Conservation (phyloP, 2,329 filamentous ascomycete genomes). For the Penicillium hordei region DNA sequence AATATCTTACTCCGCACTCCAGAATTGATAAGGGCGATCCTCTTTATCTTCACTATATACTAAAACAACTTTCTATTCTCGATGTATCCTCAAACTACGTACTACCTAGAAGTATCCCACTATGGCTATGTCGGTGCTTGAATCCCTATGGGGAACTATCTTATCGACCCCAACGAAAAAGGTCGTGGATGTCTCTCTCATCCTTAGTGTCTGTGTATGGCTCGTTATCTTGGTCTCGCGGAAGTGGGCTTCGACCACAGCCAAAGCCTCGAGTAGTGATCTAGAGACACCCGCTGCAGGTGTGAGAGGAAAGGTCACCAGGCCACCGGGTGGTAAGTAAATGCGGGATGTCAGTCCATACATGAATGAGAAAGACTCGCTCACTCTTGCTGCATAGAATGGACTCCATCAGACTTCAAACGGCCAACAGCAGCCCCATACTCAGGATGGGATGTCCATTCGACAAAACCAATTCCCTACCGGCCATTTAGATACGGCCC, state of each 20-base stretch:
- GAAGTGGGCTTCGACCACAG: conserved; percentile 26
- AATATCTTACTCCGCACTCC: not conserved
- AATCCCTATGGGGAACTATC: conserved; percentile 1
- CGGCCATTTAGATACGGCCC: conserved; percentile 76
- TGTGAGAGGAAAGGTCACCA: conserved; percentile 32
- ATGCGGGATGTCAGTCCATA: not conserved
- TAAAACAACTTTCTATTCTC: not conserved
- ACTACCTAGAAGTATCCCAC: not conserved
- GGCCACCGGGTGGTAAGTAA: conserved; percentile 50
- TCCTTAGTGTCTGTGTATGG: conserved; percentile 33
- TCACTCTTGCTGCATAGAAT: conserved; percentile 42
- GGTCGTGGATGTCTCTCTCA: conserved; percentile 15
- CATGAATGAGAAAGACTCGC: not conserved
- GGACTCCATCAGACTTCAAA: conserved; percentile 59
- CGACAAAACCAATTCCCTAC: conserved; percentile 73
- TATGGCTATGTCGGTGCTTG: conserved; percentile 1
- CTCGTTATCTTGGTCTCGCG: conserved; percentile 25
- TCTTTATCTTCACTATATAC: not conserved
- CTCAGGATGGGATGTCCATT: conserved; percentile 65
- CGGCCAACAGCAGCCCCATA: conserved; percentile 63
- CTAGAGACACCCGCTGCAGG: conserved; percentile 45
- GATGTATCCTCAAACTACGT: not conserved
- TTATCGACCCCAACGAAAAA: conserved; percentile 15
- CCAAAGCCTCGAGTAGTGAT: conserved; percentile 40
- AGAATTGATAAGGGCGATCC: conserved; percentile 2